Base-by-base conservation (phyloP, 148 eudicot genomes). In the Pharnaceum exiguum region DNA sequence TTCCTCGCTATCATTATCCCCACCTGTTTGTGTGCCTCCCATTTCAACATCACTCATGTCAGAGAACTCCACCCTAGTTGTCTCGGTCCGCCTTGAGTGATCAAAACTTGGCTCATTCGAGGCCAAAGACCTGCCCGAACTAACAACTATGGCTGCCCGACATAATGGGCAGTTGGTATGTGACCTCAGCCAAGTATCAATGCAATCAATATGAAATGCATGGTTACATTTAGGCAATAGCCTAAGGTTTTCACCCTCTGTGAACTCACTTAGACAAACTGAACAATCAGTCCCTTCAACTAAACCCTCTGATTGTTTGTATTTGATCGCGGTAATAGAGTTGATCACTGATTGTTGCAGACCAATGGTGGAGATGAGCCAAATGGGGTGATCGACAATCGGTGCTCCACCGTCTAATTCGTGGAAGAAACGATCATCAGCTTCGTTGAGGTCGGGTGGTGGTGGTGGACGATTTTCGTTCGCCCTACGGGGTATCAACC, bases 121-220 rank as follows among this genome's bases (percentile, higher is more conserved):
- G 21, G 51, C 68, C 51, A 66, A 25, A 15, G 58, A 51, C 49
- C 56, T 49, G 11, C 23, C 62, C 10, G 61, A 17, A 29, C 52
- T 74, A 0, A 70, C 62, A 0, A 79, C 57, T 2, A 85, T 67
- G 0, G 30, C 62, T 17, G 84, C 80, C 29, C 91, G 84, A 43
- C 91, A 85, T 12, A 81, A 28, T 0, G 91, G 91, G 43, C 91
- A 85, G 45, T 61, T 85, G 12, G 79, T 81, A 46, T 85, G 91
- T 6, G 84, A 79, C 48, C 84, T 61, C 33, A 85, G 55, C 91
- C 91, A 85, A 3, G 82, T 79, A 51, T 85, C 91, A 23, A 85
- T 85, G 42, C 91, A 85, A 44, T 65, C 73, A 24, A 85, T 59
- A 62, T 85, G 91, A 57, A 85, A 85, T 3, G 91, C 91, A 53